A percentile compares a stretch with the other conserved stretches of the same genome.
Evolutionary conservation across 768 basidiomycete genomes (phyloP).

Genomic region (Mrakia frigida): DNA sequence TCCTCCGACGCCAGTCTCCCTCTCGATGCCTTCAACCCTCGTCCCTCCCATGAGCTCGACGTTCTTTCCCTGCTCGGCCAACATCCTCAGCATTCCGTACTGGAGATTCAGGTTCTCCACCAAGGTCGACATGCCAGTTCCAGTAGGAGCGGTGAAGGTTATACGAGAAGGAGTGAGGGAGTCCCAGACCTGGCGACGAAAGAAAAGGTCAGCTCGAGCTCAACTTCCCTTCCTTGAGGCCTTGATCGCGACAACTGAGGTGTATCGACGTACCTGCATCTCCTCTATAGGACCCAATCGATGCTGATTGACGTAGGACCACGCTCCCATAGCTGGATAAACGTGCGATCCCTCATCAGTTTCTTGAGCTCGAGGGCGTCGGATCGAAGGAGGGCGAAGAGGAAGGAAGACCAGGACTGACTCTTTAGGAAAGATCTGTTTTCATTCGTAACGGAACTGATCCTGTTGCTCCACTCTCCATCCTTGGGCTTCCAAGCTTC

Average conservation of each 20-base stretch:
- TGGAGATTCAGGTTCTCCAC: conserved; percentile 94
- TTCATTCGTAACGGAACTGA: conserved; percentile 74
- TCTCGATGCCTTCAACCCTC: conserved; percentile 65
- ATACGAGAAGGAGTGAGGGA: conserved; percentile 23
- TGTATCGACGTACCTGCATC: conserved; percentile 62
- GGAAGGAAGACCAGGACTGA: conserved; percentile 39
- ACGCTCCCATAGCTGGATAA: conserved; percentile 68
- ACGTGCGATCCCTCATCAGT: conserved; percentile 15
- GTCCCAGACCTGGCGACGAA: conserved; percentile 69
- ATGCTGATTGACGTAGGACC: conserved; percentile 63
- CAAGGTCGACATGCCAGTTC: conserved; percentile 64
- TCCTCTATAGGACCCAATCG: conserved; percentile 71
- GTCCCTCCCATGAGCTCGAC: conserved; percentile 66
- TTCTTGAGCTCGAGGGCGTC: neutral
- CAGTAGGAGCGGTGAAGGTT: conserved; percentile 34
- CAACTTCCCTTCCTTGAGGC: neutral
- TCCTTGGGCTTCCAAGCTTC: conserved; percentile 59
- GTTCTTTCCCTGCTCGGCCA: conserved; percentile 50
- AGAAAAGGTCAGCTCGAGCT: neutral
- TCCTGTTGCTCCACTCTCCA: conserved; percentile 68
- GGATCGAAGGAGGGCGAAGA: neutral
- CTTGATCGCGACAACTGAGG: neutral
- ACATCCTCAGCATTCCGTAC: conserved; percentile 65
- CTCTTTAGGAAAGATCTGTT: conserved; percentile 65
- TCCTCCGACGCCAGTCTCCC: conserved; percentile 47